phyloP scores from a whole-genome alignment of 2,329 filamentous ascomycete species.

The Orbilia javanica region DNA sequence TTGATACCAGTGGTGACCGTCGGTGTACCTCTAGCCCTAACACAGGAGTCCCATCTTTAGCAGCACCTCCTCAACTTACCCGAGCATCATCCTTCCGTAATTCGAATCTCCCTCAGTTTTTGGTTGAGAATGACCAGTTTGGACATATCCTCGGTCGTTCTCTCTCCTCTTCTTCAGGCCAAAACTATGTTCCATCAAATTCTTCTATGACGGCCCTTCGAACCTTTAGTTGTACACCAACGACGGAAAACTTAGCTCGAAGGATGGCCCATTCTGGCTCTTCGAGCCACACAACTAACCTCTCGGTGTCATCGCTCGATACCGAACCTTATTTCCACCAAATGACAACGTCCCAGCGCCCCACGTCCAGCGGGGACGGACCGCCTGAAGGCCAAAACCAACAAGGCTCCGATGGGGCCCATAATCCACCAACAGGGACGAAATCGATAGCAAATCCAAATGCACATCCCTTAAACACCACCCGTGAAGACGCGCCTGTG shows the following conservation, averaged over 20 bases:
- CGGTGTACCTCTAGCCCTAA: constrained; percentile 14
- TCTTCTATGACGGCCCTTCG: constrained; percentile 26
- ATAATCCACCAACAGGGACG: neutral
- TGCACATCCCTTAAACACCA: constrained; percentile 9
- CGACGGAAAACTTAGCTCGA: constrained; percentile 49
- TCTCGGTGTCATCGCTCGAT: constrained; percentile 19
- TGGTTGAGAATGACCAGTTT: constrained; percentile 3
- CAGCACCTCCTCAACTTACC: neutral
- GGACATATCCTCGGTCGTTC: neutral
- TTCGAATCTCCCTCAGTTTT: neutral
- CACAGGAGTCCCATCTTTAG: neutral
- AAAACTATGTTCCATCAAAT: neutral
- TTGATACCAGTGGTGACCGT: constrained; percentile 20
- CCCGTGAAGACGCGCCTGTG: constrained; percentile 14
- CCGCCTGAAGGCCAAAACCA: constrained; percentile 1
- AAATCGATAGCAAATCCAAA: constrained; percentile 12
- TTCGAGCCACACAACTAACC: constrained; percentile 1
- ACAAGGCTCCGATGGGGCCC: neutral
- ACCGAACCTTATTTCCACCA: constrained; percentile 6
- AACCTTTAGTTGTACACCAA: constrained; percentile 42
- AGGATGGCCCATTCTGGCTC: constrained; percentile 34
- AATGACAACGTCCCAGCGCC: neutral
- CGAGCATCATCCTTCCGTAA: constrained; percentile 25
- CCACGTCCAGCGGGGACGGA: constrained; percentile 20
- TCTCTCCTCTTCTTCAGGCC: neutral